Evolutionary conservation across 2,329 filamentous ascomycete genomes (phyloP).

Genomic region (Arthrobotrys musiformis): DNA sequence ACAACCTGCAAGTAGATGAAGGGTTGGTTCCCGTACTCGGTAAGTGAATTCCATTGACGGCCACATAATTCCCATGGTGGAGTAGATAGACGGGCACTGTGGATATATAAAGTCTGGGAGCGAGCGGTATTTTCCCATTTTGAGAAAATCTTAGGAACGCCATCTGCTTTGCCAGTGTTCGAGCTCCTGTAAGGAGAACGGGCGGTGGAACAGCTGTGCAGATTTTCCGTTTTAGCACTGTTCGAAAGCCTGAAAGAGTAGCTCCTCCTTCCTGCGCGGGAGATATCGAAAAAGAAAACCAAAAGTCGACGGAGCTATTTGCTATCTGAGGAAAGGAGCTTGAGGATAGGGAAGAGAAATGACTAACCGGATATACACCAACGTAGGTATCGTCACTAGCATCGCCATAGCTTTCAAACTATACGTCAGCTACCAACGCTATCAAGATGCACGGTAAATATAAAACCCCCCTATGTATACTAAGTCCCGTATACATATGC

Average conservation of each 20-base stretch:
- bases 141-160: not conserved
- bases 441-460: slow-evolving; percentile 47
- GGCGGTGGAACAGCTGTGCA: not conserved
- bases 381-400: slow-evolving; percentile 39
- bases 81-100: not conserved
- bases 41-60: slow-evolving; percentile 25
- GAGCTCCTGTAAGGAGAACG: slow-evolving; percentile 6
- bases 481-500: not conserved
- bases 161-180: not conserved
- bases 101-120: not conserved
- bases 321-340: too few species aligned
- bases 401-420: slow-evolving; percentile 52
- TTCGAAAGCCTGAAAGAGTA: not conserved
- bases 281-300: not conserved
- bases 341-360: not conserved
- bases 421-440: slow-evolving; percentile 46
- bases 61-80: not conserved
- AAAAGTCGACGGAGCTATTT: not conserved
- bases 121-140: not conserved
- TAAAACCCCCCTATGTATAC: not conserved
- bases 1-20: slow-evolving; percentile 51
- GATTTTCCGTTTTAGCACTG: slow-evolving; percentile 11
- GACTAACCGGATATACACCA: not conserved
- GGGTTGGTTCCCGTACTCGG: slow-evolving; percentile 42
- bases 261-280: not conserved